phyloP scores from a whole-genome alignment of 345 rosid species.

The Aquilaria yunnanensis region DNA sequence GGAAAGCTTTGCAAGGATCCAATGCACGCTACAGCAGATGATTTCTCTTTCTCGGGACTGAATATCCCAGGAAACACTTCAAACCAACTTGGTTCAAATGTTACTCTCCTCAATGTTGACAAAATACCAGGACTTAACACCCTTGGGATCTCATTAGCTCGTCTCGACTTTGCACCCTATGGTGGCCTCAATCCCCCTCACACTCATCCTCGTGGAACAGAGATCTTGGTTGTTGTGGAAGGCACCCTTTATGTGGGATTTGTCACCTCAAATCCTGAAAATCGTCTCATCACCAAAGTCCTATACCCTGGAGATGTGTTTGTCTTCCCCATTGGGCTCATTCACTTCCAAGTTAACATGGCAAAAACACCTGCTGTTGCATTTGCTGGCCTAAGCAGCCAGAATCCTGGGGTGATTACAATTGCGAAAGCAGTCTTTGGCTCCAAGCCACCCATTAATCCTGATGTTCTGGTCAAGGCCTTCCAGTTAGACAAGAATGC shows the following conservation, averaged over 20 bases:
- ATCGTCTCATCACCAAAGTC: too few relatives aligned
- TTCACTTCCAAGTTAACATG: constrained; percentile 39
- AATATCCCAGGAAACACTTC: too few relatives aligned
- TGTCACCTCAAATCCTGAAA: too few relatives aligned
- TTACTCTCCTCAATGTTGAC: constrained; percentile 6
- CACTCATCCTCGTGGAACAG: too few relatives aligned
- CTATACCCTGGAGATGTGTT: constrained; percentile 48
- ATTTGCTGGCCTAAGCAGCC: constrained; percentile 35
- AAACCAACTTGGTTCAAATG: too few relatives aligned
- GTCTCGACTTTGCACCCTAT: constrained; percentile 22
- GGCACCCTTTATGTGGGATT: too few relatives aligned
- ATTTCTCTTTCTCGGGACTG: too few relatives aligned
- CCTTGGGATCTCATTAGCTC: constrained; percentile 19
- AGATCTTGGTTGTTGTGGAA: too few relatives aligned
- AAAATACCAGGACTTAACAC: constrained; percentile 26
- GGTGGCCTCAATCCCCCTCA: constrained; percentile 27
- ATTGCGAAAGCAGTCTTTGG: constrained; percentile 34
- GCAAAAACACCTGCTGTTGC: constrained; percentile 32
- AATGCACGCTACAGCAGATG: too few relatives aligned
- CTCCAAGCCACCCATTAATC: constrained; percentile 28
- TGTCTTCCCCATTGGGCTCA: constrained; percentile 37
- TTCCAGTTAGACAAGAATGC: constrained; percentile 33
- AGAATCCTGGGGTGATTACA: constrained; percentile 35
- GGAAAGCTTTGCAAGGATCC: too few relatives aligned
- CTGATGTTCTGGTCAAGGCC: constrained; percentile 37